Base-by-base conservation (phyloP, 1,139 yeast genomes). In the Suhomyces bolitotheri region DNA sequence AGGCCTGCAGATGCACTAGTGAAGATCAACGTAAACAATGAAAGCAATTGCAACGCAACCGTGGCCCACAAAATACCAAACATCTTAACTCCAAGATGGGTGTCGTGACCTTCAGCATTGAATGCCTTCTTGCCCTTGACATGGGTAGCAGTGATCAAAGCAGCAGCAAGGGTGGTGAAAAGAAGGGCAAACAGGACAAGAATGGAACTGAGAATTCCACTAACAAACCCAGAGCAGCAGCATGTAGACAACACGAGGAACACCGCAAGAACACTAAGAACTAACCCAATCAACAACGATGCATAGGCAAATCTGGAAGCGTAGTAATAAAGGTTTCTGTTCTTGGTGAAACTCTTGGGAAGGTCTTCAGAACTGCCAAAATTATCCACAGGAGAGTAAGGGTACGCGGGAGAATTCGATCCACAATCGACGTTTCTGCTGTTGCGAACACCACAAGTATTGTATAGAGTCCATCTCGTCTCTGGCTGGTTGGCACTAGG, bases 391-490 rank as follows among this genome's bases (percentile, higher is more conserved):
- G 90, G 90, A 16, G 84, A 78, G 57, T 81, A 79, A 16, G 88
- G 83, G 53, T 67, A 80, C 19, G 80, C 92, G 15, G 90, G 77
- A 15, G 47, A 38, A 33, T 60, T 61, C 8, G 52, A 39, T 13
- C 76, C 54, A 62, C 92, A 83, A 41, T 70, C 54, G 36, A 53
- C 42, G 43, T 64, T 59, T 34, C 65, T 64, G 32, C 71, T 66
- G 19, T 39, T 41, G 4, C 16, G 6, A 16, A 63, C 76, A 20
- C 71, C 79, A 63, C 95, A 87, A 42, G 68, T 53, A 33, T 73
- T 71, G 60, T 84, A 86, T 49, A 71, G 67, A n/a, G 88, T 82
- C 95, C 95, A 86, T 57, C 87, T 70, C 4, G 81, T 68, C 22
- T 60, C 50, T 16, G 56, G 47, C 31, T 64, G 60, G 4, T 61